These are phyloP conservation scores for Salisapilia sapeloensis DNA, from an alignment of 352 stramenopile species.

Conservation along the genomic window DNA sequence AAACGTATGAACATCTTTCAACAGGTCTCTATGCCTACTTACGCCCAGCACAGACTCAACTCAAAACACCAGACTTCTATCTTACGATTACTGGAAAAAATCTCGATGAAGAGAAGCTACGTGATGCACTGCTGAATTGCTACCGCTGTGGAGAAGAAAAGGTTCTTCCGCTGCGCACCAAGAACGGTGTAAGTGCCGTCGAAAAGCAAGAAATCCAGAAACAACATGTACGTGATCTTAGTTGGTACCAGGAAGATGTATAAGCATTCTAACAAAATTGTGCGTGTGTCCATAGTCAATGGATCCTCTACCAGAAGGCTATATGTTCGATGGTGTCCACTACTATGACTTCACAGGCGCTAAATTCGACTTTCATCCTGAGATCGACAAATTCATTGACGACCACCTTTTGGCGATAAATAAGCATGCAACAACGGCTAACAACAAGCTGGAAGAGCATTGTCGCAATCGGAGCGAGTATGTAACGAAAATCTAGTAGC, in stretches of 20 bases:
- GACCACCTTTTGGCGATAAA: slow-evolving; percentile 28
- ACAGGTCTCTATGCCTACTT: slow-evolving; percentile 26
- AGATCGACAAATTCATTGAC: slow-evolving; percentile 50
- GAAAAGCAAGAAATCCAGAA: slow-evolving; percentile 58
- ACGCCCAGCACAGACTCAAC: slow-evolving; percentile 4
- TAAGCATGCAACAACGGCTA: slow-evolving; percentile 16
- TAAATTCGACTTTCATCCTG: slow-evolving; percentile 54
- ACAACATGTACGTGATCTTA: slow-evolving; percentile 28
- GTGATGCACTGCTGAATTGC: slow-evolving; percentile 32
- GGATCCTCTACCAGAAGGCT: slow-evolving; percentile 51
- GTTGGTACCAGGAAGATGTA: not conserved
- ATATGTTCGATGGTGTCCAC: slow-evolving; percentile 47
- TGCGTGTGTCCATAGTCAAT: slow-evolving; percentile 13
- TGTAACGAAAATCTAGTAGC: not conserved
- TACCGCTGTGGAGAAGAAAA: slow-evolving; percentile 22
- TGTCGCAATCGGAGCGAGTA: not conserved
- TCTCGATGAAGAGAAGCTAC: slow-evolving; percentile 23
- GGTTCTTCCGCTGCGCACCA: slow-evolving; percentile 17
- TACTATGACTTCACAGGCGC: slow-evolving; percentile 63
- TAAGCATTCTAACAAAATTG: not conserved
- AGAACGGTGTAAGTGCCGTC: slow-evolving; percentile 19
- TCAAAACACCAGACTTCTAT: slow-evolving; percentile 6
- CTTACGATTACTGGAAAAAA: slow-evolving; percentile 25
- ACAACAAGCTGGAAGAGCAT: slow-evolving; percentile 28
- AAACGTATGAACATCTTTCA: slow-evolving; percentile 37